A percentile compares a stretch with the other conserved stretches of the same genome.
Evolutionary conservation across 306 rosid species (phyloP).

Genomic region (Rosa persica): DNA sequence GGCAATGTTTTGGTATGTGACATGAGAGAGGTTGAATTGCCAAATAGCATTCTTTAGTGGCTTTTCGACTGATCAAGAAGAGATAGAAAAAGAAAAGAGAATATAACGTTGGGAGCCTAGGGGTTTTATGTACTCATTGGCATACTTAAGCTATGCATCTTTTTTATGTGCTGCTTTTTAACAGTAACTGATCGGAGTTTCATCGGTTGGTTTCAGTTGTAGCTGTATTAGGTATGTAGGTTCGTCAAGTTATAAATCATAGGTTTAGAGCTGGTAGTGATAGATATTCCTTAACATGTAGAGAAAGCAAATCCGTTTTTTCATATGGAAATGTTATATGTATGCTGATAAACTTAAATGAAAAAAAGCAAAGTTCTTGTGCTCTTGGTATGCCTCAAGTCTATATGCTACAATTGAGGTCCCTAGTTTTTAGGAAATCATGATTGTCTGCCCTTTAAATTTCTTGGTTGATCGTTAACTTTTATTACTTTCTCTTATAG

Average conservation of each 20-base stretch:
- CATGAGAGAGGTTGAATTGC: not conserved
- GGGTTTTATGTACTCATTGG: not conserved
- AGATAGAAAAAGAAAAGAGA: not conserved
- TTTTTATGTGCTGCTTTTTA: not conserved
- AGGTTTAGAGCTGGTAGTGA: not conserved
- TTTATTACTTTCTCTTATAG: slow-evolving; percentile 14
- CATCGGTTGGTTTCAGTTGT: not conserved
- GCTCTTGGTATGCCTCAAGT: not conserved
- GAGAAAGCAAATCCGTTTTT: not conserved
- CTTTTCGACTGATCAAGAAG: not conserved
- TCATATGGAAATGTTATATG: not conserved
- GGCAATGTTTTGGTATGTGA: not conserved
- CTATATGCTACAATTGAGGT: not conserved
- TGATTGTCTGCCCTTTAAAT: not conserved
- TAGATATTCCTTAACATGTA: not conserved
- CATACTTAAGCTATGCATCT: not conserved
- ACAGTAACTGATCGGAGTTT: not conserved
- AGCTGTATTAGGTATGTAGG: not conserved
- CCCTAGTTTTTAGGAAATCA: not conserved
- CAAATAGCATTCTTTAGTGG: not conserved
- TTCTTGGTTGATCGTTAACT: not conserved
- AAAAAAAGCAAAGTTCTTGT: not conserved
- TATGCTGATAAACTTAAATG: not conserved
- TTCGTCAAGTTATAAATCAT: not conserved
- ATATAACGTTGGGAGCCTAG: not conserved